Evolutionary conservation across 345 rosid species (phyloP).

Genomic region (Brassica rapa): DNA sequence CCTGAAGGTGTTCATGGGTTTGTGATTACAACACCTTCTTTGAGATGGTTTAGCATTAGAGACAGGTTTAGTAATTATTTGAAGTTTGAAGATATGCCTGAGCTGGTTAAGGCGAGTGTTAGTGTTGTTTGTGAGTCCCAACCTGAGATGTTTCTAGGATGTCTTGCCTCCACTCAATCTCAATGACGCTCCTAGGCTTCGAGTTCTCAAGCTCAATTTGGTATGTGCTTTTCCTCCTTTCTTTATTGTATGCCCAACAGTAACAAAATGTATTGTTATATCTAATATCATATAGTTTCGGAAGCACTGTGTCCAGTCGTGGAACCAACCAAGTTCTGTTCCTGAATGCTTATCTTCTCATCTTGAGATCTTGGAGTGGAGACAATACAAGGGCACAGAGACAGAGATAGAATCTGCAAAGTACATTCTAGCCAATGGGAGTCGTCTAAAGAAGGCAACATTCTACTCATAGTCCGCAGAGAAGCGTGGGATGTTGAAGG

Average conservation of each 20-base stretch:
- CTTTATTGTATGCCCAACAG: background rate
- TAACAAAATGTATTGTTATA: background rate
- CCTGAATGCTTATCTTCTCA: conserved; percentile 14
- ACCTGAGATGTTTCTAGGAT: conserved; percentile 7
- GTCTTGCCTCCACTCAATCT: conserved; percentile 12
- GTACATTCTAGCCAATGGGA: conserved; percentile 15
- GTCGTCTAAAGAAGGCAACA: background rate
- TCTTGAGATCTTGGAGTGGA: conserved; percentile 31
- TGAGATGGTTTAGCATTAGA: conserved; percentile 8
- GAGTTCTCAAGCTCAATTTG: conserved; percentile 19
- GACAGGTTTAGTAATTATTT: conserved; percentile 11
- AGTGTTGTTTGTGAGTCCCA: background rate
- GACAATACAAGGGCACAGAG: background rate
- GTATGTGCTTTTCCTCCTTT: conserved; percentile 5
- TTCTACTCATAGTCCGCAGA: conserved; percentile 20
- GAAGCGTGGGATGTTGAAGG: background rate
- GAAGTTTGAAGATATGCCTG: conserved; percentile 2
- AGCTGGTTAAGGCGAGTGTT: conserved; percentile 16
- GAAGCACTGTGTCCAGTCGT: background rate
- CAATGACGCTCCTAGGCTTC: conserved; percentile 3
- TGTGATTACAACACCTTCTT: conserved; percentile 22
- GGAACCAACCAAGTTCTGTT: background rate
- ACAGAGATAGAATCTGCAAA: conserved; percentile 7
- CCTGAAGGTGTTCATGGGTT: conserved; percentile 19
- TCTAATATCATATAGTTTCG: background rate